These are phyloP conservation scores for Endoconidiophora laricicola DNA, from an alignment of 2,329 filamentous ascomycete genomes.

Conservation along the genomic window DNA sequence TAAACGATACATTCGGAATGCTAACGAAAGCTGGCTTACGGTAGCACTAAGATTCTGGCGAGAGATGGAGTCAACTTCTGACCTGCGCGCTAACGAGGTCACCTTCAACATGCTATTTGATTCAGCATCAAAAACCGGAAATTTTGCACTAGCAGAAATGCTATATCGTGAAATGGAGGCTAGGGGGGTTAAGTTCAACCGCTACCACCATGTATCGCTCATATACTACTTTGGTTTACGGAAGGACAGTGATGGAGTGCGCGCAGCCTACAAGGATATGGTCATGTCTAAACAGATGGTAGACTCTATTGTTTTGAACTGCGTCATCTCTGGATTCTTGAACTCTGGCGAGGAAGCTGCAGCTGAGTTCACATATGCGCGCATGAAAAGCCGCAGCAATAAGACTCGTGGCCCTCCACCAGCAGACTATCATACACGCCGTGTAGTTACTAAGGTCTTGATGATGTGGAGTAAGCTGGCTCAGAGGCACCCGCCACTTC, in stretches of 20 bases:
- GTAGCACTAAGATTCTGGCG: constrained; percentile 65
- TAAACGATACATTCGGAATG: constrained; percentile 45
- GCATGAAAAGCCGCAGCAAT: constrained; percentile 55
- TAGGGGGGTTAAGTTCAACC: constrained; percentile 52
- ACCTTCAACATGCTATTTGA: constrained; percentile 92
- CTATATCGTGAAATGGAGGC: constrained; percentile 65
- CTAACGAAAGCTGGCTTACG: constrained; percentile 6
- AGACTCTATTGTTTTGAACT: constrained; percentile 74
- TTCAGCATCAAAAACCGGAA: constrained; percentile 68
- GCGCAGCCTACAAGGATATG: constrained; percentile 64
- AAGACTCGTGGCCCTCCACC: constrained; percentile 16
- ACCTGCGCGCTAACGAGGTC: constrained; percentile 50
- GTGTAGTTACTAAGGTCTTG: constrained; percentile 36
- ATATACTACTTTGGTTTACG: constrained; percentile 73
- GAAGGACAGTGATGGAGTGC: constrained; percentile 55
- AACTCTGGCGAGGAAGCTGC: constrained; percentile 57
- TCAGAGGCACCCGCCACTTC: constrained; percentile 18
- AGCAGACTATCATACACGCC: constrained; percentile 29
- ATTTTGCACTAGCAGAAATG: constrained; percentile 69
- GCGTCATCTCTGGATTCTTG: constrained; percentile 64
- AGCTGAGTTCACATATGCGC: constrained; percentile 64
- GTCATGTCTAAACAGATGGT: constrained; percentile 77
- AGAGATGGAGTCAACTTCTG: constrained; percentile 67
- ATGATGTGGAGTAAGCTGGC: constrained; percentile 40
- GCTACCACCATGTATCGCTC: constrained; percentile 64